Conservation (phyloP, 1,284 basidiomycete species). For the Ganoderma multipileum region DNA sequence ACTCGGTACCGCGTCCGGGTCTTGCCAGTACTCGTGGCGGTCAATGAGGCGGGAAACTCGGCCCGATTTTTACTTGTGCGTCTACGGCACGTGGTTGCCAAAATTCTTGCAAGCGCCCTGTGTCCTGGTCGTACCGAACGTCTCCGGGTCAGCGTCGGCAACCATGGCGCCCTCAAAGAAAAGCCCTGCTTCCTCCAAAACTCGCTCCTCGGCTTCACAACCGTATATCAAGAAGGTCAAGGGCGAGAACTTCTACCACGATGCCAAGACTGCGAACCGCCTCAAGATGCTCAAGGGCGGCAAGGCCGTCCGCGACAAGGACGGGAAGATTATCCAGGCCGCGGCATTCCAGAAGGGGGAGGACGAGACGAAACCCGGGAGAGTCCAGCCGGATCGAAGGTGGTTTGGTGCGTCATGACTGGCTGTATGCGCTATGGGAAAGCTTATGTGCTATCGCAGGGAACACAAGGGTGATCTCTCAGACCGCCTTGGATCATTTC, state of each 20-base stretch:
- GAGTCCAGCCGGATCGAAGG: conserved; percentile 91
- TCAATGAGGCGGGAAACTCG: too few relatives aligned
- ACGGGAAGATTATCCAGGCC: conserved; percentile 90
- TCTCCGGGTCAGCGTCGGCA: background rate
- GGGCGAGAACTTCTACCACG: conserved; percentile 93
- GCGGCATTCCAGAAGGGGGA: conserved; percentile 94
- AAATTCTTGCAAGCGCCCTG: conserved; percentile 9
- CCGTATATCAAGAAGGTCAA: conserved; percentile 77
- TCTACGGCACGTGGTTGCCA: background rate
- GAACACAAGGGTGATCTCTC: conserved; percentile 98
- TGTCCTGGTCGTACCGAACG: background rate
- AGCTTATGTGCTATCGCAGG: conserved; percentile 52
- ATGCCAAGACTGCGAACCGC: conserved; percentile 84
- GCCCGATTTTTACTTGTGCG: background rate
- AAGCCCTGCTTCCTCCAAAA: conserved; percentile 48
- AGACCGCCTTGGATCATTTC: conserved; percentile 94
- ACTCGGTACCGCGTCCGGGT: too few relatives aligned
- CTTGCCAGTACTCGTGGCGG: too few relatives aligned
- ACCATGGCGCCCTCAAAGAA: conserved; percentile 64
- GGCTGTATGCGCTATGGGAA: background rate
- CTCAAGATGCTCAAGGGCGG: conserved; percentile 93
- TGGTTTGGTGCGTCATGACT: conserved; percentile 85
- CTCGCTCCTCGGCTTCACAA: conserved; percentile 58
- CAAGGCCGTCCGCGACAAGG: conserved; percentile 86
- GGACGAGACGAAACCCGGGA: conserved; percentile 85